Evolutionary conservation across 1,284 basidiomycete species (phyloP).

Genomic region (Ceratobasidium sp.): DNA sequence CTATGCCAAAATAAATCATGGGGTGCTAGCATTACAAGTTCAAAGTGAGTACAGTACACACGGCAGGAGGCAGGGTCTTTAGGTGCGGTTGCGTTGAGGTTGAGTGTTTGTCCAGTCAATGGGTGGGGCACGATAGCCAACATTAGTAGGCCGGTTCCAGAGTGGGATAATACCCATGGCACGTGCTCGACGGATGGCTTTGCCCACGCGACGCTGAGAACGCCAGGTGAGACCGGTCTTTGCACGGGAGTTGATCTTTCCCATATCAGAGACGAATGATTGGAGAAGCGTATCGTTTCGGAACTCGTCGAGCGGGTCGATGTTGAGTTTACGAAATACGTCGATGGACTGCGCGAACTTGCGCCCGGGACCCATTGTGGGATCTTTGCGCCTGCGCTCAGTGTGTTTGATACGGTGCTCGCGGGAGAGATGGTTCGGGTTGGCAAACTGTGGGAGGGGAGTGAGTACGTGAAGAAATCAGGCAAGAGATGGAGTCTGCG

Average conservation of each 20-base stretch:
- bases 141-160: conserved; percentile 32
- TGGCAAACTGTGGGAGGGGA: conserved; percentile 15
- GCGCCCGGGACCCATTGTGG: conserved; percentile 64
- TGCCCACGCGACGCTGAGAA: conserved; percentile 83
- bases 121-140: background rate
- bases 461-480: background rate
- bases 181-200: conserved; percentile 90
- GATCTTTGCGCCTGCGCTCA: conserved; percentile 25
- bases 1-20: background rate
- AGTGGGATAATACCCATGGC: conserved; percentile 91
- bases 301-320: conserved; percentile 55
- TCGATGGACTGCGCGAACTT: conserved; percentile 67
- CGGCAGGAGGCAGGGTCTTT: background rate
- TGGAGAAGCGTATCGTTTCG: conserved; percentile 73
- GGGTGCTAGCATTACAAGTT: background rate
- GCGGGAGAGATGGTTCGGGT: conserved; percentile 30
- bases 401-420: conserved; percentile 16
- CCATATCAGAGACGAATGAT: conserved; percentile 83
- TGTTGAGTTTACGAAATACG: conserved; percentile 57
- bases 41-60: background rate
- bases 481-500: background rate
- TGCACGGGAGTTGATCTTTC: conserved; percentile 79
- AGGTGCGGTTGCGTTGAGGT: background rate
- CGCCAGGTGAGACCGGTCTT: conserved; percentile 82
- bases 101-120: background rate